Conservation (phyloP, 768 basidiomycete genomes). For the Pisolithus sp. region DNA sequence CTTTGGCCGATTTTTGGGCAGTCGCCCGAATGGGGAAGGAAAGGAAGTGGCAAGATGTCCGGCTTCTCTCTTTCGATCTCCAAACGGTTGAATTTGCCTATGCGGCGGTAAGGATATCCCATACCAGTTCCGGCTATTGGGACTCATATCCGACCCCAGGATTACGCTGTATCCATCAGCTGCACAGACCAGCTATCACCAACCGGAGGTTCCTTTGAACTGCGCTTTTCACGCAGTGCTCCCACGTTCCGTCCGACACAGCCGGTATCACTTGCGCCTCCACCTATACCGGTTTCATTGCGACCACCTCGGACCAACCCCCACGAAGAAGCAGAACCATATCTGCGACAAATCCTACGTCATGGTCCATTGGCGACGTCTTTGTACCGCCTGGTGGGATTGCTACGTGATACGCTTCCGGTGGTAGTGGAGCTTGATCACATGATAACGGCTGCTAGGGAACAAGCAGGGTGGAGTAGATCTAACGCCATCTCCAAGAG, state of each 20-base stretch:
- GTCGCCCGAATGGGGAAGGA: constrained; percentile 80
- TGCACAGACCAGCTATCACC: constrained; percentile 71
- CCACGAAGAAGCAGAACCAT: constrained; percentile 73
- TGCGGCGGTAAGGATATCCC: constrained; percentile 39
- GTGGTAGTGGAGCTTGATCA: constrained; percentile 65
- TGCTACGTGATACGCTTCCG: constrained; percentile 73
- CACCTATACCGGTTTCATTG: constrained; percentile 27
- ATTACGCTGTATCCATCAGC: constrained; percentile 72
- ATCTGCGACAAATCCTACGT: constrained; percentile 64
- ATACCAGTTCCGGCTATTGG: neutral
- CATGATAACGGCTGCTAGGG: constrained; percentile 34
- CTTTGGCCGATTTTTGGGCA: constrained; percentile 21
- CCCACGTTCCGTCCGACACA: constrained; percentile 7
- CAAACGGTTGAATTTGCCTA: constrained; percentile 91
- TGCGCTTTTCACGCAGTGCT: constrained; percentile 57
- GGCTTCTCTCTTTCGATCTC: constrained; percentile 83
- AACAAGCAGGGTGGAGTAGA: constrained; percentile 13
- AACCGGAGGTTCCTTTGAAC: constrained; percentile 63
- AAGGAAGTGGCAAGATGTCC: constrained; percentile 66
- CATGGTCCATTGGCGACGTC: constrained; percentile 62
- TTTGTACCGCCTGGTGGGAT: constrained; percentile 56
- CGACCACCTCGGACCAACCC: constrained; percentile 44
- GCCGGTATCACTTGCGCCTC: constrained; percentile 18
- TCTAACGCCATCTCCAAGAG: constrained; percentile 9
- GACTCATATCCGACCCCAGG: constrained; percentile 31